Base-by-base conservation (phyloP, 139 green algal species). In the Pedinophyceae sp. region DNA sequence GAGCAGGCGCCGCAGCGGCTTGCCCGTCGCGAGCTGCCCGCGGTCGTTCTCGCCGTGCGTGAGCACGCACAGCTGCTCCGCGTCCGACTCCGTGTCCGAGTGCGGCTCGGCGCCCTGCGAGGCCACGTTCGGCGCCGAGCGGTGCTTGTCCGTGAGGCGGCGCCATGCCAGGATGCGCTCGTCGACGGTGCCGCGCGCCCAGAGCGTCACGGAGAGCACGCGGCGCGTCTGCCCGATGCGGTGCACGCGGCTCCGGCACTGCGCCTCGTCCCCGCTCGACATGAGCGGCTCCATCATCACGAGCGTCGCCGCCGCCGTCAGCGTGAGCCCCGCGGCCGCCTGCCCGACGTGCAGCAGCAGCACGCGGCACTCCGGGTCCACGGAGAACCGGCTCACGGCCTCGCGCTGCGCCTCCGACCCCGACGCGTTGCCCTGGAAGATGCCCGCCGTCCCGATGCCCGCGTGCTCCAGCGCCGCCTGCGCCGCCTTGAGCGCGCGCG, bases 141-240 rank as follows among this genome's bases (percentile, higher is more conserved):
- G 45, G 45, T 20, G 45, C 13, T 16, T 50, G 45, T 50, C 45
- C 13, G 10, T 13, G 5, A 26, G 18, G 13, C 13, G 5, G 18
- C 45, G 45, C 45, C 45, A 50, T 17, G 17, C 45, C 13, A 50
- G 45, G 5, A 50, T 16, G 45, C 45, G 45, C 45, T 50, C 45
- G 13, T 50, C 45, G 18, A 20, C 45, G 45, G 13, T 50, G 45
- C 22, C 45, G 13, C 17, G 5, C 17, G 45, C 17, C 13, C 22
- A 50, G 18, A 50, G 45, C 45, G 18, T 50, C 13, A 27, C 17
- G 45, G 13, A 50, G 13, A 10, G 45, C 45, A 50, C 45, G 45
- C 5, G 13, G 5, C 45, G 45, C 18, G n/a, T 13, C 45, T 50
- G 45, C 45, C 45, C 45, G 45, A 50, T 50, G 45, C 45, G 45